Evolutionary conservation across 2,329 filamentous ascomycete genomes (phyloP).

Genomic region (Aureobasidium sp.): DNA sequence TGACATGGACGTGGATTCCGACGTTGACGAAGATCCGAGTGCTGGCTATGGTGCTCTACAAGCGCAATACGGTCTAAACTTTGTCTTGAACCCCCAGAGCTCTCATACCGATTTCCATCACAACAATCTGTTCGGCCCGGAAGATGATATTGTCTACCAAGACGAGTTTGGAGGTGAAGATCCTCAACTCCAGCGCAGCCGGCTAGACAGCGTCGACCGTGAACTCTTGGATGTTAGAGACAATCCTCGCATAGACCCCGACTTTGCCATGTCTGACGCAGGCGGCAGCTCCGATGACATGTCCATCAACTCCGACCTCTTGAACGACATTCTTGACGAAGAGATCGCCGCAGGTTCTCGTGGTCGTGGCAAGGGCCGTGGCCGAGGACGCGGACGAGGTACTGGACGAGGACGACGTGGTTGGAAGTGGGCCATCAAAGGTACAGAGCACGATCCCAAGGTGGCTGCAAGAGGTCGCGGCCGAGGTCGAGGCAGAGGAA

Average conservation of each 20-base stretch:
- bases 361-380: conserved; percentile 16
- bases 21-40: conserved; percentile 23
- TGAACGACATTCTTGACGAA: conserved; percentile 14
- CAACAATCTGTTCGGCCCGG: conserved; percentile 20
- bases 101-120: conserved; percentile 16
- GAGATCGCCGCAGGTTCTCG: neutral
- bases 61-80: conserved; percentile 17
- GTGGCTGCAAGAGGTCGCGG: conserved; percentile 8
- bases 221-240: conserved; percentile 25
- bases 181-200: neutral
- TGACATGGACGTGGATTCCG: conserved; percentile 26
- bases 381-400: conserved; percentile 14
- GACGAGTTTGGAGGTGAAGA: conserved; percentile 23
- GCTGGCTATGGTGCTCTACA: conserved; percentile 21
- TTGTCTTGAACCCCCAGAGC: conserved; percentile 13
- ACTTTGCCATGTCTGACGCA: conserved; percentile 29
- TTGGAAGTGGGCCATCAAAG: conserved; percentile 27
- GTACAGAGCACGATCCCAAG: conserved; percentile 25
- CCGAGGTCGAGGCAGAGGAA: conserved; percentile 11
- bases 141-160: conserved; percentile 22
- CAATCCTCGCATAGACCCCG: conserved; percentile 25
- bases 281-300: conserved; percentile 15
- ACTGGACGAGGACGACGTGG: conserved; percentile 21
- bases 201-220: conserved; percentile 21
- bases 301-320: conserved; percentile 14